Evolutionary conservation across 2,329 filamentous ascomycete genomes (phyloP), one percentile per base, ranked within the genome.

Genomic region (Thelonectria discophora): DNA sequence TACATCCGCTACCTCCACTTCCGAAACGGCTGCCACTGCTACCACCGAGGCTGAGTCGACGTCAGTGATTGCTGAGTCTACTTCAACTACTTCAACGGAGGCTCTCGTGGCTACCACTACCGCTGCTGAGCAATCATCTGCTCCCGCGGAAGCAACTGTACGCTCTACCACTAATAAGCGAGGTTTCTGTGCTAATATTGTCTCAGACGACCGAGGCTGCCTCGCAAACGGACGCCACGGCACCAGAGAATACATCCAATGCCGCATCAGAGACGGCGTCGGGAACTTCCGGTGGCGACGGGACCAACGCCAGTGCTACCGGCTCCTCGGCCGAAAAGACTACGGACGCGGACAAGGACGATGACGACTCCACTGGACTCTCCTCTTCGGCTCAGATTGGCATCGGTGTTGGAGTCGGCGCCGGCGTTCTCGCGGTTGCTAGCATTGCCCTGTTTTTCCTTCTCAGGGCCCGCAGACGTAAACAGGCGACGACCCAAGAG

Each of bases 371-470:
- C 27, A 63, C 57, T 21, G 67, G 68, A 21, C 54, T 73, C 46
- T 69, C 69, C 18, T 61, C 77, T 3, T 78, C 77, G 7, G 82
- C 79, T 11, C 79, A 83, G 59, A 79, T 79, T 45, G 84, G 84
- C 9, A 82, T 86, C 58, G 82, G 80, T 30, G 76, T 83, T 46
- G 82, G 80, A 45, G 76, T 78, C 27, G 79, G 76, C 20, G 78
- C 78, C 13, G 80, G 72, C n/a, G 77, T 76, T 6, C 70, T 82
- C 11, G 78, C 78, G 18, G 65, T 80, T 46, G 69, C 74, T 6
- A 75, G 78, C 7, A 65, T 82, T 9, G 78, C 73, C 5, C 67
- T 79, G 47, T 81, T 75, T 56, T 63, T 82, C 17, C 70, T 72
- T 20, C 60, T 69, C 58, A 70, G 63, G 40, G 55, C 50, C 27